These are phyloP conservation scores for Leishmania lainsoni DNA, from an alignment of 208 protist species.

Conservation along the genomic window DNA sequence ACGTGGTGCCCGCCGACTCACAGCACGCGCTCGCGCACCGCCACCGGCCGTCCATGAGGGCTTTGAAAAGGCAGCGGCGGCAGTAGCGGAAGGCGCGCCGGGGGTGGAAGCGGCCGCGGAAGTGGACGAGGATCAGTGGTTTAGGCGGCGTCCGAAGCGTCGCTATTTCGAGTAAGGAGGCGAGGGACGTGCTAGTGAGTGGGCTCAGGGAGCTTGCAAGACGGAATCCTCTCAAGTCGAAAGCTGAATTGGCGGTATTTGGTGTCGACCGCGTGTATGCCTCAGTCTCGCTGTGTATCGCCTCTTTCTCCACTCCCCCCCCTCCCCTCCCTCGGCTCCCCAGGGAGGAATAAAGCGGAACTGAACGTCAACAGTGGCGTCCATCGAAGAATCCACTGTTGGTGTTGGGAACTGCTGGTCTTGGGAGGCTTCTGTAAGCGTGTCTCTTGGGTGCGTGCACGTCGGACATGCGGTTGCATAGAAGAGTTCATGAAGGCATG, in stretches of 20 bases:
- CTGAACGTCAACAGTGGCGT: not conserved
- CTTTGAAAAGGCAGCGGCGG: not conserved
- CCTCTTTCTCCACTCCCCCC: not conserved
- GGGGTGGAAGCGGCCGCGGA: not conserved
- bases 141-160: conserved; percentile 45
- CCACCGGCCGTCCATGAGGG: not conserved
- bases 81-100: not conserved
- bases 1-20: conserved; percentile 15
- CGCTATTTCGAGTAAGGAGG: conserved; percentile 36
- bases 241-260: not conserved
- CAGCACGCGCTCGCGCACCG: conserved; percentile 17
- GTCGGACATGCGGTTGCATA: conserved; percentile 1
- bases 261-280: not conserved
- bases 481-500: not conserved
- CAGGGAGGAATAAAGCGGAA: not conserved
- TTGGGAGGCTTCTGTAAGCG: not conserved
- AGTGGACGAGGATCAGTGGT: conserved; percentile 38
- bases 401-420: not conserved
- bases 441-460: not conserved
- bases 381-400: not conserved
- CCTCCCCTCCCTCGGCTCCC: not conserved
- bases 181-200: not conserved
- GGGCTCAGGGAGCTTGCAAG: not conserved
- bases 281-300: not conserved
- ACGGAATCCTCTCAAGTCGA: not conserved